These are phyloP conservation scores for Anastatica hierochuntica DNA, from an alignment of 345 rosid species.

Conservation along the genomic window DNA sequence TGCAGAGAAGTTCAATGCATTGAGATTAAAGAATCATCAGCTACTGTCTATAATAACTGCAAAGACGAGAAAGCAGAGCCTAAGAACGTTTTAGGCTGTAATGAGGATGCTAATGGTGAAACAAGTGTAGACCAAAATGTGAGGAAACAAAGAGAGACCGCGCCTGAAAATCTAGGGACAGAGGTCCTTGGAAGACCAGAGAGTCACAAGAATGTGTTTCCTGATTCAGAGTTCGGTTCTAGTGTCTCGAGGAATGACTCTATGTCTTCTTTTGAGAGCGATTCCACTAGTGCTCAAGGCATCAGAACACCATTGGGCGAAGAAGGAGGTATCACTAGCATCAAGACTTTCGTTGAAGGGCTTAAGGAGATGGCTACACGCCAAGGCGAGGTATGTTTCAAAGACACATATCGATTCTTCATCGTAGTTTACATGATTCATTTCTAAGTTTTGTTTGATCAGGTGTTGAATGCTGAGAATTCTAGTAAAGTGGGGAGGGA, in stretches of 20 bases:
- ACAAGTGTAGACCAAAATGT: constrained; percentile 16
- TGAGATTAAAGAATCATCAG: constrained; percentile 42
- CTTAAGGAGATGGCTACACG: constrained; percentile 69
- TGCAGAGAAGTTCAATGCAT: constrained; percentile 88
- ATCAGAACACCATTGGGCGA: constrained; percentile 18
- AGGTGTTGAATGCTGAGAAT: constrained; percentile 17
- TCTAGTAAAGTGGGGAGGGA: constrained; percentile 34
- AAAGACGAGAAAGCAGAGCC: constrained; percentile 23
- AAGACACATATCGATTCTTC: too few relatives aligned
- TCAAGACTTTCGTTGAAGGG: constrained; percentile 72
- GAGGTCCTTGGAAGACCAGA: constrained; percentile 60
- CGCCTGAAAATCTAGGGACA: constrained; percentile 33
- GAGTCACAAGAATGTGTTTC: constrained; percentile 31
- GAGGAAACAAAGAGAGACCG: constrained; percentile 31
- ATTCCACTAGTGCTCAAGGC: constrained; percentile 28
- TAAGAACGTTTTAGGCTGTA: neutral
- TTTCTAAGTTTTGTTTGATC: neutral
- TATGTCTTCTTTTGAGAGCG: constrained; percentile 63
- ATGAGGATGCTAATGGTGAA: constrained; percentile 31
- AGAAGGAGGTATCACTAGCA: constrained; percentile 57
- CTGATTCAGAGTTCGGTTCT: constrained; percentile 35
- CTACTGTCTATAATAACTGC: constrained; percentile 22
- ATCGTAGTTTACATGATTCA: too few relatives aligned
- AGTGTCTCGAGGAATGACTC: constrained; percentile 63
- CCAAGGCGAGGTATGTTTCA: too few relatives aligned